Base-by-base conservation (phyloP, 2,329 filamentous ascomycete genomes). In the Zalaria obscura region DNA sequence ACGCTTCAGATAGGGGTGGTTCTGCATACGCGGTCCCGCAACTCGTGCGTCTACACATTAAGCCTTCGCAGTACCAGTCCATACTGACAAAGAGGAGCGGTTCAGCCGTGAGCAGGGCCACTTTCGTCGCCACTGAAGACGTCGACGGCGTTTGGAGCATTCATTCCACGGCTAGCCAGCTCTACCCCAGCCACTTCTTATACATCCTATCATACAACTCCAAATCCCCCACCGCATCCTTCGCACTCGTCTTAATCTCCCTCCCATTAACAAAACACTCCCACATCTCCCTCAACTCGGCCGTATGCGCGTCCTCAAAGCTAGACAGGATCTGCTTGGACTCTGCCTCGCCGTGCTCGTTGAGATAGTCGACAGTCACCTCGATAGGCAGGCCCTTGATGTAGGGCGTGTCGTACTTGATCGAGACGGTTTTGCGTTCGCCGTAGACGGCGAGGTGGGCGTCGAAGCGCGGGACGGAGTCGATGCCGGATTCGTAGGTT, bases 321-420 rank as follows among this genome's bases (percentile, higher is more conserved):
- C 67, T 68, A 31, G 57, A 61, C 27, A 64, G 52, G 3, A 72
- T 52, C 1, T 9, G 43, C 33, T 47, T 45, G 6, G 48, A 50
- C 42, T 50, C 40, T 5, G 49, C 48, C 25, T 55, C 58, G 0
- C 57, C 63, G 7, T 62, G 39, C 6, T 50, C 56, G 4, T 60
- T 58, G 35, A 59, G 54, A 47, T 76, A 70, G 4, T 61, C 51
- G 5, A 75, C 56, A 0, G 54, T 56, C 41, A 76, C 64, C 4
- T 60, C 67, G 25, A 73, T 68, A 0, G 69, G 68, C 1, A 75
- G 54, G 0, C 67, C 72, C 47, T 73, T 74, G n/a, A 76, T 61
- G 42, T 70, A 76, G 0, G 75, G 75, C 0, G 72, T 70, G 42
- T 79, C 72, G 47, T 71, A 76, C 31, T 69, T 52, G 7, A 79